These are phyloP conservation scores for Alnus rubra DNA, from an alignment of 306 rosid genomes.

Conservation along the genomic window DNA sequence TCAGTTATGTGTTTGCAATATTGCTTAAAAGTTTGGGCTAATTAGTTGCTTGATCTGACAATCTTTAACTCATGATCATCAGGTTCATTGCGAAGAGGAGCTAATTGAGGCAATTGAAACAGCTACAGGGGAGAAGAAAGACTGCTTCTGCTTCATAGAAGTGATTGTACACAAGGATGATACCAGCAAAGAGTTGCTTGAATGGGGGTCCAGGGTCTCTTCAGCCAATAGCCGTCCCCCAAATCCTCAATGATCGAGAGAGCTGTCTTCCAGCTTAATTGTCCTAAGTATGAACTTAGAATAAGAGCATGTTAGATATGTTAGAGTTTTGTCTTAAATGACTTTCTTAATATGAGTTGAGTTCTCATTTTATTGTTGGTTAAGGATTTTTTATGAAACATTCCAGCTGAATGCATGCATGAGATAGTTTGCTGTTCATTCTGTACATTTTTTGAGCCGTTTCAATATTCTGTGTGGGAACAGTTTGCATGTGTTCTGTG, in stretches of 20 bases:
- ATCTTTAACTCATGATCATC: neutral
- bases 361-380: neutral
- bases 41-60: too few relatives aligned
- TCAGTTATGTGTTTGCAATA: constrained; percentile 8
- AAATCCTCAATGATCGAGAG: constrained; percentile 39
- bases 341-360: neutral
- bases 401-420: neutral
- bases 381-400: neutral
- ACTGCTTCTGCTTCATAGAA: constrained; percentile 51
- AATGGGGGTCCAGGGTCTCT: constrained; percentile 55
- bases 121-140: constrained; percentile 38
- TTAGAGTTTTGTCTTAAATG: neutral
- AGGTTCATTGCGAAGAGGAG: constrained; percentile 40
- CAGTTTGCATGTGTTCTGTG: neutral
- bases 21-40: too few relatives aligned
- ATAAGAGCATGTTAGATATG: neutral
- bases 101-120: constrained; percentile 38
- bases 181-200: constrained; percentile 52
- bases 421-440: neutral
- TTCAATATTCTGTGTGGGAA: too few relatives aligned
- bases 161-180: constrained; percentile 52
- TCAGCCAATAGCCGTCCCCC: constrained; percentile 50
- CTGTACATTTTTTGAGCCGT: too few relatives aligned
- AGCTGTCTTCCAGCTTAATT: neutral
- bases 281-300: neutral